These are phyloP conservation scores for Suillus brevipes DNA, from an alignment of 768 basidiomycete species.

Conservation along the genomic window DNA sequence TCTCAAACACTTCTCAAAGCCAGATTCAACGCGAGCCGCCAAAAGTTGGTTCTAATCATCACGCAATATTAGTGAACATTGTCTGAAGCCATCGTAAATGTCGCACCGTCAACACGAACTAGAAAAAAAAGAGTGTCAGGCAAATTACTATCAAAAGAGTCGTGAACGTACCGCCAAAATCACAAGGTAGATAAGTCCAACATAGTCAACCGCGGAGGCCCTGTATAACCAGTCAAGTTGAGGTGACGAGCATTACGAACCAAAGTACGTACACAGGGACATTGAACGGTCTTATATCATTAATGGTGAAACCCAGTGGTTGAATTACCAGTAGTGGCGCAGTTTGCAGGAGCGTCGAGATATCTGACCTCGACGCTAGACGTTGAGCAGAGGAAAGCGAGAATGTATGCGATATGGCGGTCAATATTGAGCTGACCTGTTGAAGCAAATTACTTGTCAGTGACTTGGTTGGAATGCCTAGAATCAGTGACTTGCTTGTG, in stretches of 20 bases:
- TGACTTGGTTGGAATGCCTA: neutral
- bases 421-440: constrained; percentile 35
- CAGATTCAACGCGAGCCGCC: constrained; percentile 37
- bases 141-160: neutral
- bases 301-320: constrained; percentile 48
- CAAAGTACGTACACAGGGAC: constrained; percentile 48
- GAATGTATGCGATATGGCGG: constrained; percentile 39
- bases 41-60: constrained; percentile 31
- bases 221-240: constrained; percentile 27
- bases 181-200: constrained; percentile 54
- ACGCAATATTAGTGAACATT: neutral
- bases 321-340: constrained; percentile 51
- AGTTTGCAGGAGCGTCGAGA: constrained; percentile 38
- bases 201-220: constrained; percentile 52
- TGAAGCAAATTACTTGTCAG: neutral
- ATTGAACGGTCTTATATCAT: constrained; percentile 59
- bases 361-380: constrained; percentile 28
- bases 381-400: constrained; percentile 32
- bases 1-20: constrained; percentile 40
- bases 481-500: constrained; percentile 12
- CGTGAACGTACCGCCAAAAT: constrained; percentile 27
- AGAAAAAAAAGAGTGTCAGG: constrained; percentile 7
- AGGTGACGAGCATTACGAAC: neutral
- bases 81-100: neutral
- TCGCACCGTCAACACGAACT: constrained; percentile 32